Evolutionary conservation across 352 stramenopile species (phyloP).

Genomic region (Paralagenidium karlingii): DNA sequence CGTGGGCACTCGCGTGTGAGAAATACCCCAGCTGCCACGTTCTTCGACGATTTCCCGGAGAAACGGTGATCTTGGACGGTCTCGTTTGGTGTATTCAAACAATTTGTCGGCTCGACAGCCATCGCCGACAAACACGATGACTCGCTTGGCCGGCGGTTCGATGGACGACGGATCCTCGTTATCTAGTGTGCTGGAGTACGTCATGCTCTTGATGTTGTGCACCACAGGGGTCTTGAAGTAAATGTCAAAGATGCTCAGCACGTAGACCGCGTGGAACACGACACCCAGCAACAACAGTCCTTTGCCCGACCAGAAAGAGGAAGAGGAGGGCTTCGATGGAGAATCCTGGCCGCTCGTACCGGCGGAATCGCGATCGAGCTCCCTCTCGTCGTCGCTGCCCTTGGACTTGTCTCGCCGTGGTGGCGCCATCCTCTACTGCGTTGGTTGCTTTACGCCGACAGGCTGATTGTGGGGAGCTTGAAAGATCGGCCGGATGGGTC

Average conservation of each 20-base stretch:
- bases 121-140: constrained; percentile 79
- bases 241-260: constrained; percentile 85
- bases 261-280: constrained; percentile 70
- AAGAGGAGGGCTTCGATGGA: no score
- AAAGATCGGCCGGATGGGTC: no score
- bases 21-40: constrained; percentile 63
- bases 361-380: no score
- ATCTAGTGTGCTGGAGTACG: constrained; percentile 15
- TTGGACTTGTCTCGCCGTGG: no score
- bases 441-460: no score
- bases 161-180: constrained; percentile 11
- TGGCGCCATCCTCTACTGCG: no score
- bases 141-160: constrained; percentile 29
- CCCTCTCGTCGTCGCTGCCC: no score
- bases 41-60: constrained; percentile 38
- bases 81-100: constrained; percentile 23
- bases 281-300: constrained; percentile 67
- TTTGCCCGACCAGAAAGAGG: no score
- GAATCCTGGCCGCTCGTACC: no score
- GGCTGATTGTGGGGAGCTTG: no score
- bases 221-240: constrained; percentile 84
- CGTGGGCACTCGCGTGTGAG: constrained; percentile 77
- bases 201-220: constrained; percentile 37
- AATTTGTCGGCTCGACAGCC: constrained; percentile 76
- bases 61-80: constrained; percentile 32